A percentile compares a stretch with the other conserved stretches of the same genome.
Conservation (phyloP, 495 filamentous ascomycete species). For the Aspergillus saccharolyticus region DNA sequence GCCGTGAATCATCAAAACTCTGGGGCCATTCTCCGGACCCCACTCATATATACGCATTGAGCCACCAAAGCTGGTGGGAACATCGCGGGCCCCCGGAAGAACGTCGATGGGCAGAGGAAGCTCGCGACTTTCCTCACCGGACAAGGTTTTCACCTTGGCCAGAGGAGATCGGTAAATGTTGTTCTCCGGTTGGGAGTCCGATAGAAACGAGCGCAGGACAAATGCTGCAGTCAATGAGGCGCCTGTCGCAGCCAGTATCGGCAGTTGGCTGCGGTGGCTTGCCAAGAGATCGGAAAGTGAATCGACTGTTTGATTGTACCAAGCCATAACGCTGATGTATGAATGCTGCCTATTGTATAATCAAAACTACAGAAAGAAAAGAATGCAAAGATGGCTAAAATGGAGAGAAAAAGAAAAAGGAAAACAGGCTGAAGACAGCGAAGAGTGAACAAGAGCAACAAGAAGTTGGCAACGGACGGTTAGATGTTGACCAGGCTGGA, state of each 20-base stretch:
- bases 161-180: conserved; percentile 43
- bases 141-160: conserved; percentile 41
- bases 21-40: conserved; percentile 73
- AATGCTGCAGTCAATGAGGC: conserved; percentile 40
- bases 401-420: background rate
- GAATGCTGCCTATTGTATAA: background rate
- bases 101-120: conserved; percentile 70
- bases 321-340: conserved; percentile 21
- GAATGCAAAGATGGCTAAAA: background rate
- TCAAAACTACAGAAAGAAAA: conserved; percentile 1
- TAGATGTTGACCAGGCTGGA: background rate
- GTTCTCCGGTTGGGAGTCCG: conserved; percentile 11
- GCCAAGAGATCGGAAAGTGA: conserved; percentile 36
- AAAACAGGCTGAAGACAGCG: background rate
- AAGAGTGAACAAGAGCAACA: background rate
- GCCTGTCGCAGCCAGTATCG: conserved; percentile 39
- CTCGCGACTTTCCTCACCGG: conserved; percentile 38
- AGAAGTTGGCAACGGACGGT: background rate
- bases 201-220: conserved; percentile 33
- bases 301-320: conserved; percentile 37
- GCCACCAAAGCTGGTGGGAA: conserved; percentile 67
- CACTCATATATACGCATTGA: conserved; percentile 82
- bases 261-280: conserved; percentile 35
- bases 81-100: conserved; percentile 69
- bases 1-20: conserved; percentile 79